Evolutionary conservation across 148 eudicot genomes (phyloP).

Genomic region (Pouteria glomerata): DNA sequence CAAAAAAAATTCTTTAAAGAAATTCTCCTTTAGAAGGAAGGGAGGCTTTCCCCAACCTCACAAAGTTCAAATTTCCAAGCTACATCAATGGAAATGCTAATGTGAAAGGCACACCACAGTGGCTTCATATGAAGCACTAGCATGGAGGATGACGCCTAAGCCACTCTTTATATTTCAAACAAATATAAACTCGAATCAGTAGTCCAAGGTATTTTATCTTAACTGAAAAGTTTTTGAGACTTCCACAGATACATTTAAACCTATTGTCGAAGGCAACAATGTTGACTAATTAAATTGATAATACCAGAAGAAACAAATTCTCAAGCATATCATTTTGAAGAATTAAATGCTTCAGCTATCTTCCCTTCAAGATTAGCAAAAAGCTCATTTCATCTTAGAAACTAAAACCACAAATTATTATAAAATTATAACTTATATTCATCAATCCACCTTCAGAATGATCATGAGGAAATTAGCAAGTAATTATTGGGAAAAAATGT

Average conservation of each 20-base stretch:
- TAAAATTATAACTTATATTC: too few relatives aligned
- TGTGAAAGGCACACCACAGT: background rate
- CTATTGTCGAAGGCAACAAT: background rate
- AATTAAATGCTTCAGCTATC: background rate
- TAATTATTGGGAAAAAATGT: too few relatives aligned
- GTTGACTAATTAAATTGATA: background rate
- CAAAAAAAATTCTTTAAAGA: background rate
- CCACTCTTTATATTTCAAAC: too few relatives aligned
- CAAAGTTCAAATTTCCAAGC: background rate
- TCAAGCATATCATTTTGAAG: background rate
- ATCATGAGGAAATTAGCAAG: too few relatives aligned
- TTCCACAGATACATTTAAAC: too few relatives aligned
- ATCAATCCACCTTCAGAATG: too few relatives aligned
- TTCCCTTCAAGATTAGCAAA: background rate
- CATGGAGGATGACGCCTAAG: too few relatives aligned
- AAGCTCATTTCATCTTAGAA: background rate
- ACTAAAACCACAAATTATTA: background rate
- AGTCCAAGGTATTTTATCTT: too few relatives aligned
- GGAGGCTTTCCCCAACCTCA: background rate
- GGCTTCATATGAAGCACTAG: background rate
- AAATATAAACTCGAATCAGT: too few relatives aligned
- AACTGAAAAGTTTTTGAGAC: too few relatives aligned
- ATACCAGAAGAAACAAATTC: background rate
- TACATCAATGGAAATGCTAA: background rate
- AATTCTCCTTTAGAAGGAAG: too few relatives aligned